These are phyloP conservation scores for Podaxis sp. DNA, from an alignment of 768 basidiomycete genomes.

Conservation along the genomic window DNA sequence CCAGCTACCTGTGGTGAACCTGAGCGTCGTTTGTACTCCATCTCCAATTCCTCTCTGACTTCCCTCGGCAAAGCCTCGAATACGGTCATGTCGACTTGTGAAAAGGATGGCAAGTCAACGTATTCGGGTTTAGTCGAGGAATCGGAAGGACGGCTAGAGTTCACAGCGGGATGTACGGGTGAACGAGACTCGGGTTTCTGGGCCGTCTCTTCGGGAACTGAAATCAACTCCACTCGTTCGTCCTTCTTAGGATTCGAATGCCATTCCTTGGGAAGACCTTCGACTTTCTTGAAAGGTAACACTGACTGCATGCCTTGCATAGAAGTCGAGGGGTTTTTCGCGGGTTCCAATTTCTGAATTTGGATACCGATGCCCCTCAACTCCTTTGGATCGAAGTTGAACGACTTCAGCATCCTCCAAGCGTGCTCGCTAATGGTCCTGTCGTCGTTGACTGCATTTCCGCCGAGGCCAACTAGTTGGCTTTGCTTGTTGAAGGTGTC, in stretches of 20 bases:
- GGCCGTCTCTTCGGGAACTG: slow-evolving; percentile 3
- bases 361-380: slow-evolving; percentile 92
- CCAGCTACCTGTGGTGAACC: slow-evolving; percentile 32
- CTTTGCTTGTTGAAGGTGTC: slow-evolving; percentile 76
- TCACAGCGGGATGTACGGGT: slow-evolving; percentile 16
- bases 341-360: slow-evolving; percentile 78
- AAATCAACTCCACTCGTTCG: slow-evolving; percentile 8
- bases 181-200: background rate
- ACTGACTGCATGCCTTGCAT: slow-evolving; percentile 51
- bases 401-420: slow-evolving; percentile 66
- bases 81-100: slow-evolving; percentile 69
- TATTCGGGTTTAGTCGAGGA: slow-evolving; percentile 18
- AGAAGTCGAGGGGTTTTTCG: slow-evolving; percentile 21
- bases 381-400: slow-evolving; percentile 79
- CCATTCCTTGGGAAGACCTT: slow-evolving; percentile 8
- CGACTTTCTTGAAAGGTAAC: slow-evolving; percentile 48
- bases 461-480: slow-evolving; percentile 52
- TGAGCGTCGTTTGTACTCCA: slow-evolving; percentile 61
- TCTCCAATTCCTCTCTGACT: slow-evolving; percentile 62
- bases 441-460: slow-evolving; percentile 69
- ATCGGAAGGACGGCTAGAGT: slow-evolving; percentile 5
- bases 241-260: background rate
- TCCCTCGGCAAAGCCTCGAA: slow-evolving; percentile 69
- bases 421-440: slow-evolving; percentile 71
- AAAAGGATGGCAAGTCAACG: slow-evolving; percentile 61